Base-by-base conservation (phyloP, 1,139 yeast genomes). In the Nadsonia commutata region DNA sequence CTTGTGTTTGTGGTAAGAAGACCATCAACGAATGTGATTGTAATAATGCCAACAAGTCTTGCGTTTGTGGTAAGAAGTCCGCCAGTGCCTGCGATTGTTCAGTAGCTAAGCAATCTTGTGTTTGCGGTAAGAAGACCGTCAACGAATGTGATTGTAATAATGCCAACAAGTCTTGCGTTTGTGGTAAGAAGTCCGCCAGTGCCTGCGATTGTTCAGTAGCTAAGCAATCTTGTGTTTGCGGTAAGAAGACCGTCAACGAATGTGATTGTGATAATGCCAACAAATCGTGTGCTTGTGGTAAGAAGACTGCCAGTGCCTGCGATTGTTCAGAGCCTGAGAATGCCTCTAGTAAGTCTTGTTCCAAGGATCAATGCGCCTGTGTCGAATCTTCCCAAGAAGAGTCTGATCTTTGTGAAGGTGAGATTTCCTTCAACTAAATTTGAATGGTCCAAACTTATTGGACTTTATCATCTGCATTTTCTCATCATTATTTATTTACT, bases 281-380 rank as follows among this genome's bases (percentile, higher is more conserved):
- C 36, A 49, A 50, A 27, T 8, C 59, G 46, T 65, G 69, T 63
- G 64, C 70, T n/a, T 65, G 69, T 52, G 67, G 66, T 20, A 54
- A 62, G 39, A 59, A 56, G 41, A 64, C 69, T 23, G 69, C 69
- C 40, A 61, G 57, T 47, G 55, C 60, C 38, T 65, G 69, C 54
- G 56, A 50, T 53, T 65, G 69, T 56, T 47, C 56, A 42, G 56
- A 69, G 18, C 47, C 58, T 13, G 70, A 65, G 53, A 65, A 65
- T 52, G 51, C 54, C 18, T 44, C 48, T 36, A 43, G 66, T 40
- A 66, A 70, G 56, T 57, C 65, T 20, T 65, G 70, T 46, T 70
- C 70, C 31, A 59, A 69, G 45, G 49, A 52, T 42, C 52, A 58
- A 38, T 65, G 69, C 59, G 65, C 66, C 45, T 65, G 69, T 55